Evolutionary conservation across 306 rosid species (phyloP).

Genomic region (Dalbergia oliveri): DNA sequence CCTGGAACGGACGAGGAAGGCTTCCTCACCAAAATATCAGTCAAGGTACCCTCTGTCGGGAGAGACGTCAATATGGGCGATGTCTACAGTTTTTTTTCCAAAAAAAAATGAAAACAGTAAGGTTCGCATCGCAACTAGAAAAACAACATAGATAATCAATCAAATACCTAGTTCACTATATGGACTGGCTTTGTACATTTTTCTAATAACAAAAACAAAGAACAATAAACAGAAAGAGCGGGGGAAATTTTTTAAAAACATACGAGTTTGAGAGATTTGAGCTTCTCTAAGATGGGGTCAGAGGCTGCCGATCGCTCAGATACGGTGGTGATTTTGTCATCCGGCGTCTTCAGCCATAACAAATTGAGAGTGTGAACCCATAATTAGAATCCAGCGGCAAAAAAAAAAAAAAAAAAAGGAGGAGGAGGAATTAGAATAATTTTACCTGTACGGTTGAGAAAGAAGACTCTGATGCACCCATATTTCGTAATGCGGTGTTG

Average conservation of each 20-base stretch:
- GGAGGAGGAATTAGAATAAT: neutral
- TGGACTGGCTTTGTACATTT: neutral
- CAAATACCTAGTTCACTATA: constrained; percentile 38
- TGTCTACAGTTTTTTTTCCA: constrained; percentile 57
- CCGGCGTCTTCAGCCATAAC: constrained; percentile 53
- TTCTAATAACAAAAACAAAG: neutral
- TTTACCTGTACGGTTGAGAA: constrained; percentile 64
- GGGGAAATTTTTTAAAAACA: constrained; percentile 16
- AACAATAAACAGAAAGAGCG: neutral
- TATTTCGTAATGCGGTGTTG: constrained; percentile 32
- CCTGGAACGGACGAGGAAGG: constrained; percentile 78
- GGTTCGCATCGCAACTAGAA: constrained; percentile 11
- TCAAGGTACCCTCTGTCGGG: constrained; percentile 77
- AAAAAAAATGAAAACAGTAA: neutral
- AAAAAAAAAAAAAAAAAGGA: neutral
- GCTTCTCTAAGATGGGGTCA: constrained; percentile 78
- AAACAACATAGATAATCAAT: neutral
- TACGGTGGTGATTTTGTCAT: constrained; percentile 85
- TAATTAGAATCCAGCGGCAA: neutral
- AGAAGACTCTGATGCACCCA: constrained; percentile 94
- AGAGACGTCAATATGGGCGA: constrained; percentile 83
- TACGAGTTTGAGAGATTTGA: constrained; percentile 79
- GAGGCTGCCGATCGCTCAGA: constrained; percentile 66
- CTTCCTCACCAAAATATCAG: constrained; percentile 90
- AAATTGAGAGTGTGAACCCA: constrained; percentile 9